Conservation (phyloP, 1,284 basidiomycete genomes). For the Naganishia liquefaciens region DNA sequence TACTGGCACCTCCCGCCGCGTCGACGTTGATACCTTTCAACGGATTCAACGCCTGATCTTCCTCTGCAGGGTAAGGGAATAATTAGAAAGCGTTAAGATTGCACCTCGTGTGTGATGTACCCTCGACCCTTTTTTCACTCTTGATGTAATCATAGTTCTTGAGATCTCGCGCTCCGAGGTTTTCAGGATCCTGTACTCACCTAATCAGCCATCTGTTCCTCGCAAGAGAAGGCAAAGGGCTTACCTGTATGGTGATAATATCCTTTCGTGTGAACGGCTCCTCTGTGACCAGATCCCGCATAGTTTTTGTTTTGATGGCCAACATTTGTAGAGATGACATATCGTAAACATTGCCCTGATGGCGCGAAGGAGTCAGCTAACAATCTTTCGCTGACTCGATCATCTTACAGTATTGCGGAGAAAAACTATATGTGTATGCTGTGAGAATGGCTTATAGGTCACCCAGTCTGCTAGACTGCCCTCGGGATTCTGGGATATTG, state of each 20-base stretch:
- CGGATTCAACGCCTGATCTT: slow-evolving; percentile 48
- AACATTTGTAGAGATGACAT: slow-evolving; percentile 56
- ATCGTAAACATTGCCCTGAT: slow-evolving; percentile 57
- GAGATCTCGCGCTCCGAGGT: slow-evolving; percentile 51
- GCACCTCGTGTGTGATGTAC: slow-evolving; percentile 35
- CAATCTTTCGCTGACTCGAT: not conserved
- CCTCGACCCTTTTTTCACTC: slow-evolving; percentile 49
- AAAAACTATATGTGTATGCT: slow-evolving; percentile 87
- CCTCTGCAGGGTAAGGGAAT: slow-evolving; percentile 35
- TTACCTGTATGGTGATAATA: slow-evolving; percentile 83
- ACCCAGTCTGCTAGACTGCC: slow-evolving; percentile 87
- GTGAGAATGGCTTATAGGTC: slow-evolving; percentile 87
- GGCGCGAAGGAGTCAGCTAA: slow-evolving; percentile 1
- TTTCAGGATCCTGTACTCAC: slow-evolving; percentile 49
- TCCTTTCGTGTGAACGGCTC: slow-evolving; percentile 84
- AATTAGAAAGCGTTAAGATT: not conserved
- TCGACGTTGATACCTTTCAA: slow-evolving; percentile 55
- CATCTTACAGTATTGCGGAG: slow-evolving; percentile 67
- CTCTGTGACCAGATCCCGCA: slow-evolving; percentile 82
- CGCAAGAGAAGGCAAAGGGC: not conserved
- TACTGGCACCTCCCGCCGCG: slow-evolving; percentile 53
- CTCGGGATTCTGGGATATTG: slow-evolving; percentile 56
- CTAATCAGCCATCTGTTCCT: not conserved
- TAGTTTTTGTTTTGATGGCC: slow-evolving; percentile 70
- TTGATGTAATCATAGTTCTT: slow-evolving; percentile 55